Percentiles rank a stretch among this genome's conserved stretches.
Conservation (phyloP, 1,284 basidiomycete species). For the Pisolithus thermaeus region DNA sequence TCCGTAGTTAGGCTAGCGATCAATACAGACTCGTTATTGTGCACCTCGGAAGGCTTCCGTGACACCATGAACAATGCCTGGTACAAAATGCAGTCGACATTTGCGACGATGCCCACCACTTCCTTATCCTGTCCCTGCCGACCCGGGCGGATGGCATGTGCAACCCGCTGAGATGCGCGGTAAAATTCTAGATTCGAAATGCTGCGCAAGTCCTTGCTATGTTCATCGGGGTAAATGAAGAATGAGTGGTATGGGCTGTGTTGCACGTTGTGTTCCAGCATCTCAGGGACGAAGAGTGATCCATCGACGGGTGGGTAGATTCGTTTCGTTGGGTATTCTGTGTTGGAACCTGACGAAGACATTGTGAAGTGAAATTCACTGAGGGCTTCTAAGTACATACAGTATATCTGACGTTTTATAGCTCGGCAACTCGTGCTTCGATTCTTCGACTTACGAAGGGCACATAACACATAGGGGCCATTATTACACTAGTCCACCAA, state of each 20-base stretch:
- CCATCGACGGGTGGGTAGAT: constrained; percentile 19
- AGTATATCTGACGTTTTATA: no score
- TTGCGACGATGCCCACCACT: constrained; percentile 25
- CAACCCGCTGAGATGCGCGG: constrained; percentile 27
- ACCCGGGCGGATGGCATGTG: constrained; percentile 22
- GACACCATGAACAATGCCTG: constrained; percentile 24
- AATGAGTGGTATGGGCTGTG: constrained; percentile 14
- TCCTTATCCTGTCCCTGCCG: constrained; percentile 11
- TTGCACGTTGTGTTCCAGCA: constrained; percentile 18
- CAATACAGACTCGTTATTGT: no score
- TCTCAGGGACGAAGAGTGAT: constrained; percentile 18
- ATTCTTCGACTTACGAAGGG: no score
- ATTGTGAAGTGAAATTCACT: background rate
- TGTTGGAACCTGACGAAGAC: background rate
- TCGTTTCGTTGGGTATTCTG: background rate
- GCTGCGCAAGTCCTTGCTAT: constrained; percentile 3
- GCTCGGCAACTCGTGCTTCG: no score
- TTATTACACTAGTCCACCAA: no score
- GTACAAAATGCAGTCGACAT: constrained; percentile 28
- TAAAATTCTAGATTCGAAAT: constrained; percentile 28
- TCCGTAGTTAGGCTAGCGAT: no score
- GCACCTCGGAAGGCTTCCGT: no score
- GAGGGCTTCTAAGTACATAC: no score
- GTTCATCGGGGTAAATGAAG: constrained; percentile 16
- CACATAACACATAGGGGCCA: no score